Conservation (phyloP, 805 yeast species). For the Starmera pachycereana region DNA sequence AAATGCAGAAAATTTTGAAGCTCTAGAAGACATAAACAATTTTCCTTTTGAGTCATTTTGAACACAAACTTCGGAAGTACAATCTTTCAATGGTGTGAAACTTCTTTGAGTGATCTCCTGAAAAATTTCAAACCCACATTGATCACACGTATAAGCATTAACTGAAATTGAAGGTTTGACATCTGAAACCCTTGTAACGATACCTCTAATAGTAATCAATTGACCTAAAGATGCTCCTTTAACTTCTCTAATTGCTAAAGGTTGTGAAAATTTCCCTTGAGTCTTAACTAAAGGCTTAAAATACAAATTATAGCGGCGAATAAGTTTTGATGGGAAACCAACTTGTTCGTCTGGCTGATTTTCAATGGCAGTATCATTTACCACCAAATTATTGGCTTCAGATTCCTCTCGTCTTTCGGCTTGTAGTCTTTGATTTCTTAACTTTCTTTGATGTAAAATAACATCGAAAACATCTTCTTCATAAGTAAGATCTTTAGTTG, state of each 20-base stretch:
- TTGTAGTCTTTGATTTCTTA: conserved; percentile 66
- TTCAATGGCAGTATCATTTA: conserved; percentile 18
- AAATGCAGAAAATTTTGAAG: conserved; percentile 89
- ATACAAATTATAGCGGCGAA: conserved; percentile 79
- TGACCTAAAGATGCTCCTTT: conserved; percentile 79
- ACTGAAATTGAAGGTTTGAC: conserved; percentile 89
- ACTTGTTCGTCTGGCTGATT: conserved; percentile 19
- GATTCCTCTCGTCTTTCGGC: conserved; percentile 59
- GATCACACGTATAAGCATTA: conserved; percentile 94
- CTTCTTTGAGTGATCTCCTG: conserved; percentile 84
- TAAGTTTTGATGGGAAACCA: conserved; percentile 74
- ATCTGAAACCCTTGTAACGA: conserved; percentile 90
- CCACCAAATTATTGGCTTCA: conserved; percentile 27
- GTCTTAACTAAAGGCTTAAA: conserved; percentile 62
- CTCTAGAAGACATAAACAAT: conserved; percentile 86
- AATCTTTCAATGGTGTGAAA: conserved; percentile 80
- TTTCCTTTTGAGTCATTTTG: conserved; percentile 80
- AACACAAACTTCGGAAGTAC: conserved; percentile 72
- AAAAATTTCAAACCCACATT: conserved; percentile 93
- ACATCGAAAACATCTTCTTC: conserved; percentile 90
- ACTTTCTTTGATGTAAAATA: conserved; percentile 78
- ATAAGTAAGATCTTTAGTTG: conserved; percentile 71
- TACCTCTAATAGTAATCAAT: conserved; percentile 84
- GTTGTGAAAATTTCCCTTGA: conserved; percentile 27
- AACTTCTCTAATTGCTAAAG: conserved; percentile 83